Base-by-base conservation (phyloP, 2,329 filamentous ascomycete genomes). In the Macrophomina tecta region DNA sequence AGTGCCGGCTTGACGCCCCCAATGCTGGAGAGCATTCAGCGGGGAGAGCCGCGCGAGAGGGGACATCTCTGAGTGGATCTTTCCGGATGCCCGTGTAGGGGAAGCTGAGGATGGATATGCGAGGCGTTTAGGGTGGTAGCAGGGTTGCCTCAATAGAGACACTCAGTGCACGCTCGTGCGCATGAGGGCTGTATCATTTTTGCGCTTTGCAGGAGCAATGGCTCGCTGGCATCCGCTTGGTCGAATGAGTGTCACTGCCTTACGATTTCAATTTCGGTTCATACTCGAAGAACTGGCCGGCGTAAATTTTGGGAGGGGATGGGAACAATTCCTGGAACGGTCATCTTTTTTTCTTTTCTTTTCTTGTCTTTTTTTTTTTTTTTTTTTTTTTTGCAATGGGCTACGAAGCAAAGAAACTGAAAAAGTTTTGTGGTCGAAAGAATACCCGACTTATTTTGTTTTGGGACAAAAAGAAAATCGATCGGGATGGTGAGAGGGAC, bases 1-100 rank as follows among this genome's bases (percentile, higher is more conserved):
- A 80, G 77, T 23, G 79, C 82, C 18, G 81, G 81, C 12, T 69
- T 83, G 66, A 46, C 42, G 28, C 56, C 56, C 18, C 56, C 56
- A 28, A 28, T 61, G 56, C 16, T 36, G 18, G 63, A 55, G 34
- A 46, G 42, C 40, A 30, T 30, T 40, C 40, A 45, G 40, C 34
- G 42, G 40, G 42, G 56, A 12, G 56, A 61, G 40, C 38, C 42
- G 36, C 55, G 55, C 14, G 56, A 61, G 16, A 36, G 56, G 40
- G 56, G 9, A 11, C 14, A 30, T 5, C 36, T 58, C 53, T 58
- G 23, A 9, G 46, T 3, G 46, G n/a, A 18, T 18, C 18, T 18
- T 18, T 18, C 18, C 18, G 18, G 18, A 18, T 18, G 18, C 18
- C 18, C 18, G 18, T 18, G 18, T 18, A 18, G 18, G 18, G 18